Evolutionary conservation across 306 rosid species (phyloP), one percentile per base, ranked within the genome.

Genomic region (Prunus mume): DNA sequence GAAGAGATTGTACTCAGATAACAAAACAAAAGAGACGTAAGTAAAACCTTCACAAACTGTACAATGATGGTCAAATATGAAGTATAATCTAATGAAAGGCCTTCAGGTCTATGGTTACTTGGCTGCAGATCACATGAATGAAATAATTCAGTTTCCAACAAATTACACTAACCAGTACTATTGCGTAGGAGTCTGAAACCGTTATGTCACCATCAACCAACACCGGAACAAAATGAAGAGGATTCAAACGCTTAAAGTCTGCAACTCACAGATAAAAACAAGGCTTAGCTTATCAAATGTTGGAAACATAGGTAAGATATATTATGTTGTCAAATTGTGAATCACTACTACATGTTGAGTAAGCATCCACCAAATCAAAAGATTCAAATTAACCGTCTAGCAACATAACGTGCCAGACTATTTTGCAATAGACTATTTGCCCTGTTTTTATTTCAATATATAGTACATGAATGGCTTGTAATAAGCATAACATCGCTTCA

Each of bases 141-240:
- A 34, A 12, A 41, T 14, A 7, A 72, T 55, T 68, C 72, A 71
- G 32, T 61, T 68, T 27, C 51, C 32, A 61, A 78, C 46, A 50
- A 68, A 66, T 22, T 63, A 64, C 46, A 71, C 86, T 65, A 66
- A 84, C 90, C 88, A 80, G 82, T 62, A 84, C 68, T 71, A 87
- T 87, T 47, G 88, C 90, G 74, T 28, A 79, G 43, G 90, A 84
- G 62, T 87, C 88, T 20, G 87, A 79, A 74, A 87, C 52, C 76
- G 82, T 88, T 38, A 58, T 66, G n/a, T 65, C 65, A 68, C 79
- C 85, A 79, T 87, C 88, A 32, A 84, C 88, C 61, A 87, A 80
- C 74, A 85, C 85, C 1, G 91, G 88, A 27, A 87, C 91, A 58
- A 30, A 87, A 32, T 68, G 82, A 19, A 87, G 83, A 76, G 86